Conservation (phyloP, 2,329 filamentous ascomycete species). For the Verruconis gallopava region DNA sequence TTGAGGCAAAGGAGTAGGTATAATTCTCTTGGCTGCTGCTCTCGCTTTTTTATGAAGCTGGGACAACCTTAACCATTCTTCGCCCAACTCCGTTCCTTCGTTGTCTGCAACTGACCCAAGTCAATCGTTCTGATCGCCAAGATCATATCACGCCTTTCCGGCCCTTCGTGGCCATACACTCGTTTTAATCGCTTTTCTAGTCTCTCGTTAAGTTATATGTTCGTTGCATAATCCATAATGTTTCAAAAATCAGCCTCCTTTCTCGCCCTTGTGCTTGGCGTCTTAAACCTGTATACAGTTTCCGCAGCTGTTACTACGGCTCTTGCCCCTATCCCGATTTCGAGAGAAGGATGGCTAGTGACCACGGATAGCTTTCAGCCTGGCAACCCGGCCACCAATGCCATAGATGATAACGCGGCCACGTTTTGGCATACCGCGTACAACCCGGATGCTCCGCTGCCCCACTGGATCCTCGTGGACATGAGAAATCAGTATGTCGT, state of each 20-base stretch:
- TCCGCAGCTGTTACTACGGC: not conserved
- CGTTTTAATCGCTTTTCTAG: too few relatives aligned
- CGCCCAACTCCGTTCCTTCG: too few relatives aligned
- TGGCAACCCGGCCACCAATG: not conserved
- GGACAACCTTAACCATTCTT: too few relatives aligned
- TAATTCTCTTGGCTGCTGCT: too few relatives aligned
- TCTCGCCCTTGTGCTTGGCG: not conserved
- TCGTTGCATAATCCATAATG: too few relatives aligned
- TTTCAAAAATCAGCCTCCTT: not conserved
- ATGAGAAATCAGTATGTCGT: constrained; percentile 14
- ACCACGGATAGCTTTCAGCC: not conserved
- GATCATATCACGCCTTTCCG: too few relatives aligned
- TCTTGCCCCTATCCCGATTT: not conserved
- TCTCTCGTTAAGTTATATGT: too few relatives aligned
- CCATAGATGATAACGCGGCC: not conserved
- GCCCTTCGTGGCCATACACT: too few relatives aligned
- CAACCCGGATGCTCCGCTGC: not conserved
- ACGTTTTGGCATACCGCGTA: not conserved
- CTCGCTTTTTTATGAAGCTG: too few relatives aligned
- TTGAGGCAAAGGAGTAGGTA: too few relatives aligned
- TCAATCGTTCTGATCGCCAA: too few relatives aligned
- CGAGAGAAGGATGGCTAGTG: not conserved
- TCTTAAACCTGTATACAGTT: not conserved
- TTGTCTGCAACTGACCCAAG: too few relatives aligned
- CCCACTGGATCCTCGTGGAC: not conserved